Evolutionary conservation across 2,329 filamentous ascomycete genomes (phyloP).

Genomic region (Colletotrichum musicola): DNA sequence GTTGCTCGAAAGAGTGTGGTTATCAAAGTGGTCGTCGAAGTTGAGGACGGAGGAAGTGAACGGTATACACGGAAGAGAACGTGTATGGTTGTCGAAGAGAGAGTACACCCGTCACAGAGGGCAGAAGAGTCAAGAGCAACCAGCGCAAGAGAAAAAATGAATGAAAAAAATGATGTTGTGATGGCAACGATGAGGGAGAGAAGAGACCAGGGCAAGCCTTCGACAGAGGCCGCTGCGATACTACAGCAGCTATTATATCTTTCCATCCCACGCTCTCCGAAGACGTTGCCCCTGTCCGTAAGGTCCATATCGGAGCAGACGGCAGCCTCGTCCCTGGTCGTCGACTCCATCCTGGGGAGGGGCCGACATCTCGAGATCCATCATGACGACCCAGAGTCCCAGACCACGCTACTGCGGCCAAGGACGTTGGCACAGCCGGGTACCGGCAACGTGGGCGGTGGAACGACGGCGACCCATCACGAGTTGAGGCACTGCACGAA

Average conservation of each 20-base stretch:
- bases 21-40: background rate
- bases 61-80: slow-evolving; percentile 24
- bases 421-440: slow-evolving; percentile 15
- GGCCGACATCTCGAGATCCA: slow-evolving; percentile 17
- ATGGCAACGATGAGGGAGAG: background rate
- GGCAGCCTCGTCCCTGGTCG: background rate
- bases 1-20: background rate
- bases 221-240: too few species aligned
- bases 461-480: background rate
- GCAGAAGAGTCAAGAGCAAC: slow-evolving; percentile 29
- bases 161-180: background rate
- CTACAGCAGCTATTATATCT: slow-evolving; percentile 17
- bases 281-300: background rate
- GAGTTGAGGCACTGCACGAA: background rate
- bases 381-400: background rate
- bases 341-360: background rate
- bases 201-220: background rate
- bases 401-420: slow-evolving; percentile 2
- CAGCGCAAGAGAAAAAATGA: slow-evolving; percentile 32
- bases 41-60: slow-evolving; percentile 17
- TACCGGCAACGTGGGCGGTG: slow-evolving; percentile 20
- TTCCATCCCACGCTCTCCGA: background rate
- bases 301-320: slow-evolving; percentile 16
- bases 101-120: slow-evolving; percentile 38
- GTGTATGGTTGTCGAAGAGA: slow-evolving; percentile 23